phyloP scores from a whole-genome alignment of 345 rosid species.

The Linum trigynum region DNA sequence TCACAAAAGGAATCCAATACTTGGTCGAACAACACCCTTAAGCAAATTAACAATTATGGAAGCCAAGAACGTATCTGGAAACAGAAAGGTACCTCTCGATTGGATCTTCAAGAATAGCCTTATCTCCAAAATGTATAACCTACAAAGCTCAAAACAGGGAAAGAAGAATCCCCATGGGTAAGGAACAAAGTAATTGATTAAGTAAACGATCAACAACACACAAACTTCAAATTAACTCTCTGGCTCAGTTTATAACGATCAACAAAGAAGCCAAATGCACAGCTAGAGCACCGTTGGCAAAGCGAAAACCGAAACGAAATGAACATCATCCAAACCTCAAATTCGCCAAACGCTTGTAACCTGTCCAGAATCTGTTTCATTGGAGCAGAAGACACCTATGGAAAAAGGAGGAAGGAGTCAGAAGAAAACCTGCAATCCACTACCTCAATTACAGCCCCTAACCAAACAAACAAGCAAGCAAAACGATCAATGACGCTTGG shows the following conservation, averaged over 20 bases:
- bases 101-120: slow-evolving; percentile 75
- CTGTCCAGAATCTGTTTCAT: slow-evolving; percentile 81
- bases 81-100: slow-evolving; percentile 53
- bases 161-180: background rate
- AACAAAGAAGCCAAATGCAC: background rate
- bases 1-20: too few relatives aligned
- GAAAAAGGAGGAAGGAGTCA: slow-evolving; percentile 7
- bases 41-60: background rate
- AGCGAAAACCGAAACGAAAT: background rate
- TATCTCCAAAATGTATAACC: slow-evolving; percentile 81
- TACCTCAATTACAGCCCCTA: background rate
- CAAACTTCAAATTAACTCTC: background rate
- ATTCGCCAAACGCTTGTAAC: slow-evolving; percentile 83
- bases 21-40: too few relatives aligned
- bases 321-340: slow-evolving; percentile 41
- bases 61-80: background rate
- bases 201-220: slow-evolving; percentile 5
- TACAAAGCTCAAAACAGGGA: slow-evolving; percentile 22
- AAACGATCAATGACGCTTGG: background rate
- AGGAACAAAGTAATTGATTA: background rate
- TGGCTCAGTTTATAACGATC: background rate
- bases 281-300: background rate
- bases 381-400: slow-evolving; percentile 75
- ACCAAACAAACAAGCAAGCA: background rate
- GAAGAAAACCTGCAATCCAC: background rate